These are phyloP conservation scores for Clarkia xantiana DNA, from an alignment of 345 rosid species.

Conservation along the genomic window DNA sequence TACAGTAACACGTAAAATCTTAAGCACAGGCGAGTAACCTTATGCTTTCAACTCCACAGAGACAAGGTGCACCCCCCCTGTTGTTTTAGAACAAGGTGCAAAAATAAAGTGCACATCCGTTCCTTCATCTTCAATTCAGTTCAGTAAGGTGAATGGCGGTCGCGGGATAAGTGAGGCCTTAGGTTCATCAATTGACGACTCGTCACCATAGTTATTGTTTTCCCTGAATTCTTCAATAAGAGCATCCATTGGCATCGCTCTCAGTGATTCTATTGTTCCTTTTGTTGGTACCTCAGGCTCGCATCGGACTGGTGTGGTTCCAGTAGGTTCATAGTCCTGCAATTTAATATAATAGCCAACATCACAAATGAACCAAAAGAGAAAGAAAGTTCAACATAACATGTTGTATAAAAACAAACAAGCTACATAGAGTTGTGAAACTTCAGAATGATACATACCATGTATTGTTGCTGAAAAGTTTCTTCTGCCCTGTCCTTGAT, in stretches of 20 bases:
- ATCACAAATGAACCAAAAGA: too few relatives aligned
- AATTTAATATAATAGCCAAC: too few relatives aligned
- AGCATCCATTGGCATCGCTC: constrained; percentile 74
- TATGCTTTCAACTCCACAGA: too few relatives aligned
- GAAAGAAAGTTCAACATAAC: too few relatives aligned
- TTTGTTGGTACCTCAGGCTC: constrained; percentile 68
- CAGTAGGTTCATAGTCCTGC: constrained; percentile 80
- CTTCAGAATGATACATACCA: constrained; percentile 48
- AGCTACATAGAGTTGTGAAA: too few relatives aligned
- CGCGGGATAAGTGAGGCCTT: constrained; percentile 76
- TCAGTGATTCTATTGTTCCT: constrained; percentile 62
- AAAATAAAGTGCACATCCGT: too few relatives aligned
- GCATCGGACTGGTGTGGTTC: constrained; percentile 54
- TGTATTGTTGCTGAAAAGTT: constrained; percentile 57
- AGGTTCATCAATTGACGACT: constrained; percentile 25
- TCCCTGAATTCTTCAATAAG: constrained; percentile 64
- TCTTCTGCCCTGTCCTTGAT: constrained; percentile 48
- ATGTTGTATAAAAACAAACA: too few relatives aligned
- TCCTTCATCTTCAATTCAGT: too few relatives aligned
- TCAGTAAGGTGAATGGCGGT: constrained; percentile 69
- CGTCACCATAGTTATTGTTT: constrained; percentile 47
- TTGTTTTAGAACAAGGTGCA: too few relatives aligned
- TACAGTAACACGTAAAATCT: too few relatives aligned
- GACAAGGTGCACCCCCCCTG: too few relatives aligned
- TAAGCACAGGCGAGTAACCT: too few relatives aligned